Evolutionary conservation across 306 rosid species (phyloP).

Genomic region (Crotalaria pallida): DNA sequence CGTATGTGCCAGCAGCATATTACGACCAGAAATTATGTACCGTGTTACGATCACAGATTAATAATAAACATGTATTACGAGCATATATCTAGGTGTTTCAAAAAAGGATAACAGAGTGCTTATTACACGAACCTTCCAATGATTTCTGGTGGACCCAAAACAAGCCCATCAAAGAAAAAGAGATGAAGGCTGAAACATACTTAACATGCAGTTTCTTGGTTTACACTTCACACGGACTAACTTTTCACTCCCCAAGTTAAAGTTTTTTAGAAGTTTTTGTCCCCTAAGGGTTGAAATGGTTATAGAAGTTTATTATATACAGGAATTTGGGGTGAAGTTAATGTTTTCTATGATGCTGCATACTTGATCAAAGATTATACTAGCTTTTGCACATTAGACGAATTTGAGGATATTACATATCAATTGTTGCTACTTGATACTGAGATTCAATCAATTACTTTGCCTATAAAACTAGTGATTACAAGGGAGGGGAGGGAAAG

Average conservation of each 20-base stretch:
- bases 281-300: constrained; percentile 7
- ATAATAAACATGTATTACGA: background rate
- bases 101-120: background rate
- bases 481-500: constrained; percentile 25
- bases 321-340: background rate
- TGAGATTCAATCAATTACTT: constrained; percentile 53
- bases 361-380: constrained; percentile 1
- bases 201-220: background rate
- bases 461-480: constrained; percentile 36
- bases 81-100: background rate
- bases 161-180: background rate
- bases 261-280: background rate
- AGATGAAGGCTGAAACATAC: background rate
- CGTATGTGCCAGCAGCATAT: too few relatives aligned
- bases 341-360: background rate
- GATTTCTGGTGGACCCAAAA: background rate
- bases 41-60: background rate
- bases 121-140: background rate
- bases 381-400: constrained; percentile 23
- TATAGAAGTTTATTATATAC: constrained; percentile 18
- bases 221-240: background rate
- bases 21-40: too few relatives aligned
- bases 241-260: constrained; percentile 4
- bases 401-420: constrained; percentile 31
- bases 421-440: constrained; percentile 33